Evolutionary conservation across 371 early-diverging fungal species (phyloP), one percentile per base, ranked within the genome.

Genomic region (Mortierella sp.): DNA sequence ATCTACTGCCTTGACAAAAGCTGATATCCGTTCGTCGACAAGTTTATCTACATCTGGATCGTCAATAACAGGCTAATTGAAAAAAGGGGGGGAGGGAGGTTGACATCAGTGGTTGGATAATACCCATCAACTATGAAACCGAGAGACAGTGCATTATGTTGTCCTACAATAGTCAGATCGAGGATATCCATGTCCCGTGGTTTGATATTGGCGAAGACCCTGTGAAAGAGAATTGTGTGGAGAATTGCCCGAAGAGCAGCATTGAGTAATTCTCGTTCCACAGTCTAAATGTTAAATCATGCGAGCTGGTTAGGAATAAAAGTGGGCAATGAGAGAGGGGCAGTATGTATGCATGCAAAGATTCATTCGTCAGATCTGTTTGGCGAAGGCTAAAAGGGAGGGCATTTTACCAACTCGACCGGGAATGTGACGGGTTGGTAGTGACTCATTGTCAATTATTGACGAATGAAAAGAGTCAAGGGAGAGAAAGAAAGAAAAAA

Each of bases 151-250:
- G 37, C 5, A 37, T 30, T 20, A 4, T 20, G 52, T 11, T 20
- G 12, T 22, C 22, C 88, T 87, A 93, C 94, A 49, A 93, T 92
- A 18, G 93, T 91, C 6, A 91, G 85, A 52, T 92, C 90, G 30
- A 97, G 79, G 12, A 95, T 86, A 40, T 88, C 84, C 32, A 90
- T 90, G 70, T 95, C 94, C 54, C 88, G 87, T 18, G 97, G 97
- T 47, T 87, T 86, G 52, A 95, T 91, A 64, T 89, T 92, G 22
- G 91, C 88, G 73, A 96, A 92, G 45, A 92, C 85, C 35, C 97
- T 86, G 83, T 97, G 96, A 74, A 96, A 96, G 51, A 96, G 87
- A 62, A 96, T 95, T 5, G 96, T 93, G 80, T 96, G 96, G 11
- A 96, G 83, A 30, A 97, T 77, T 2, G 94, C 96, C 79, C 71